phyloP scores from a whole-genome alignment of 2,329 filamentous ascomycete genomes.

The Colletotrichum cuscutae region DNA sequence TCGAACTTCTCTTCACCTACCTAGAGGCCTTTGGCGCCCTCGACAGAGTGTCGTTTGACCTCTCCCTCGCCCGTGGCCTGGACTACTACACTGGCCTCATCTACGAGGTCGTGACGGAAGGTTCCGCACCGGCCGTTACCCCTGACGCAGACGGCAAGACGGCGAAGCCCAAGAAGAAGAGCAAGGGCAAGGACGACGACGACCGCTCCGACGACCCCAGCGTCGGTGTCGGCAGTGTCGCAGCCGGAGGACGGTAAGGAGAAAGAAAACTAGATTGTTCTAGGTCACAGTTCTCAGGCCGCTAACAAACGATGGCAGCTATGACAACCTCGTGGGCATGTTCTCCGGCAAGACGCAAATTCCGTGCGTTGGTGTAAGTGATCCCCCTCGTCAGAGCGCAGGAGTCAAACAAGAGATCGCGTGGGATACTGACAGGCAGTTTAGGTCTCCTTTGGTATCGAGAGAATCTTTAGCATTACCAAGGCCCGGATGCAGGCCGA shows the following conservation, averaged over 20 bases:
- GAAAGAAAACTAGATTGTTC: no score
- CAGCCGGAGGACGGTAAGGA: conserved; percentile 75
- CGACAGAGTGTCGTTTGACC: conserved; percentile 85
- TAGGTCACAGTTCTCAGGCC: background rate
- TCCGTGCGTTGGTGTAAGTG: conserved; percentile 77
- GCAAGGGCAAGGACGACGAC: conserved; percentile 65
- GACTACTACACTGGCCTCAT: conserved; percentile 87
- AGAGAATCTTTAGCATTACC: conserved; percentile 91
- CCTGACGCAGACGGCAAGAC: conserved; percentile 47
- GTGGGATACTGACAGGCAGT: conserved; percentile 52
- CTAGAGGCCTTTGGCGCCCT: conserved; percentile 80
- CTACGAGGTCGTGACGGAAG: conserved; percentile 88
- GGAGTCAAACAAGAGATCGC: background rate
- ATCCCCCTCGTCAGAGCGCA: background rate
- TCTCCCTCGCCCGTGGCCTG: conserved; percentile 89
- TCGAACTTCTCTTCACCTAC: conserved; percentile 84
- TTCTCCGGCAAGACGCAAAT: conserved; percentile 87
- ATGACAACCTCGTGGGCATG: conserved; percentile 95
- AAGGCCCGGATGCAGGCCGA: conserved; percentile 78
- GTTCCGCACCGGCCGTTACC: conserved; percentile 68
- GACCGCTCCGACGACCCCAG: conserved; percentile 83
- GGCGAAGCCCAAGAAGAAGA: conserved; percentile 55
- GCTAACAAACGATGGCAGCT: conserved; percentile 70
- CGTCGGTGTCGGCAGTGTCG: conserved; percentile 85
- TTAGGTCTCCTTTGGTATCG: conserved; percentile 85